Evolutionary conservation across 1,284 basidiomycete genomes (phyloP), one percentile per base, ranked within the genome.

Genomic region (Mycosarcoma mackinlayi): DNA sequence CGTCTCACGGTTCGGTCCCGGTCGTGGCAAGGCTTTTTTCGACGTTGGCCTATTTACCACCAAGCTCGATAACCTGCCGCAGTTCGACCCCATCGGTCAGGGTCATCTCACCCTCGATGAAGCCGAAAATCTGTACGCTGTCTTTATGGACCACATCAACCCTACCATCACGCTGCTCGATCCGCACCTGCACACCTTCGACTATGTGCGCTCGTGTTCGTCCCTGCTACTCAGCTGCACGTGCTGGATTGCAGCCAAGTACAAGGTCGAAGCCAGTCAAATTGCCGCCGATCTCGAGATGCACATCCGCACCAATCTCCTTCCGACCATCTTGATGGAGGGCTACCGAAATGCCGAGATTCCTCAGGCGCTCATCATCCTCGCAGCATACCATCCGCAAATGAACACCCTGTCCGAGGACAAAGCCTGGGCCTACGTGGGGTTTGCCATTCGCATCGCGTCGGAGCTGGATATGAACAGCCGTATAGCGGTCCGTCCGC

Each of bases 391-490:
- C 21, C 70, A 73, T 58, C 70, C 70, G 27, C 65, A 55, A 50
- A 73, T 60, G 49, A 69, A 54, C 50, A 73, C 65, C 13, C 19
- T 73, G 2, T 48, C 53, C 24, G 72, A 74, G 30, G 73, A 76
- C 41, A 58, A 51, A 10, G 59, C 73, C 3, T 76, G 73, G 73
- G 49, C 69, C 16, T 66, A 73, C 25, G 38, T 74, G 1, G 73
- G 73, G 0, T 64, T 72, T 31, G 70, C 53, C 9, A 73, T 76
- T 25, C 57, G 69, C 14, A 76, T 76, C 31, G 71, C 71, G 0
- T 62, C 68, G 24, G 74, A 76, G 46, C 54, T 76, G 23, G 74
- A 76, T 21, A 63, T 76, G 58, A 74, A 76, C 51, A 62, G 55
- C 23, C 49, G 50, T 10, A 69, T 75, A 21, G 38, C 57, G 2